Evolutionary conservation across 345 rosid species (phyloP).

Genomic region (Trapa bicornis): DNA sequence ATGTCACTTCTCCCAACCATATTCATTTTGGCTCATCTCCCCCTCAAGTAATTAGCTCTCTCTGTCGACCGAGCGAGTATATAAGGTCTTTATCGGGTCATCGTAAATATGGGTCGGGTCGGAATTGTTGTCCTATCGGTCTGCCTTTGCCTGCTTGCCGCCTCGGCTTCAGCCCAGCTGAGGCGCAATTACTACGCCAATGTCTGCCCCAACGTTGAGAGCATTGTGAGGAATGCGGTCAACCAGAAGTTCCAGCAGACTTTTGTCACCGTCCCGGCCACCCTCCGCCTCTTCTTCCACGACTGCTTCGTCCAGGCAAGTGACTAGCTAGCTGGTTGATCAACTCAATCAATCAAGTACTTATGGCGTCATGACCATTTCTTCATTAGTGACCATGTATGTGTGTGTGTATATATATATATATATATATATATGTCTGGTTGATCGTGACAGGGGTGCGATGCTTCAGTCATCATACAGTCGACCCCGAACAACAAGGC

Average conservation of each 20-base stretch:
- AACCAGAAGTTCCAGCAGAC: constrained; percentile 37
- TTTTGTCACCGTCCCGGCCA: constrained; percentile 59
- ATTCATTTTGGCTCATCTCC: too few species aligned
- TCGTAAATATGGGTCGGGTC: not conserved
- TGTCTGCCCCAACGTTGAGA: constrained; percentile 57
- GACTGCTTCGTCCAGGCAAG: constrained; percentile 65
- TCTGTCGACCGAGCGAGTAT: not conserved
- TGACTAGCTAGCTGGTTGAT: too few species aligned
- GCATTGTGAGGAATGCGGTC: constrained; percentile 40
- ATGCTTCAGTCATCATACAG: constrained; percentile 53
- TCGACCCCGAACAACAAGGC: constrained; percentile 46
- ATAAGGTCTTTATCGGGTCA: not conserved
- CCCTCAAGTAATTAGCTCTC: too few species aligned
- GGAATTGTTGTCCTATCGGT: constrained; percentile 16
- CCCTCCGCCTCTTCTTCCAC: constrained; percentile 83
- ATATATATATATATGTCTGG: not conserved
- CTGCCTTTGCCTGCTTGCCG: constrained; percentile 29
- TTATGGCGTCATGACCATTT: too few species aligned
- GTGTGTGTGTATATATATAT: too few species aligned
- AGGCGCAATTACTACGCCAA: constrained; percentile 33
- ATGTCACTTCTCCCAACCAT: too few species aligned
- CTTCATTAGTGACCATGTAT: too few species aligned
- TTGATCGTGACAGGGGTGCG: constrained; percentile 46
- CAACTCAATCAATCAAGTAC: too few species aligned
- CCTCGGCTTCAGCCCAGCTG: constrained; percentile 43